Evolutionary conservation across 129 eudicot species (phyloP).

Genomic region (Cynara cardunculus): DNA sequence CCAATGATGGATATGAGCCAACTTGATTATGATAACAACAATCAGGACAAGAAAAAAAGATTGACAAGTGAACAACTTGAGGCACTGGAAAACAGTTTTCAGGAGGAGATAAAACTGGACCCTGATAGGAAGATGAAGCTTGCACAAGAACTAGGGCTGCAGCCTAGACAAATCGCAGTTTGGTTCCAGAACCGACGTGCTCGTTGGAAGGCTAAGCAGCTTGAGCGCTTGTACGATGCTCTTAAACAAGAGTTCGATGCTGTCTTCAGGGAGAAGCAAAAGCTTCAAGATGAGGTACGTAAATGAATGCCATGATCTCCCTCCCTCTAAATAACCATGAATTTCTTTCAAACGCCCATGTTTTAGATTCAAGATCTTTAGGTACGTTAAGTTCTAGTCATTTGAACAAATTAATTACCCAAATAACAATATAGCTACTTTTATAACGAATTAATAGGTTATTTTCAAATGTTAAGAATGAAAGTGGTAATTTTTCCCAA

Average conservation of each 20-base stretch:
- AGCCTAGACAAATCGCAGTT: slow-evolving; percentile 84
- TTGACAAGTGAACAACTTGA: slow-evolving; percentile 72
- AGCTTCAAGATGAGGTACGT: slow-evolving; percentile 74
- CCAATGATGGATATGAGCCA: slow-evolving; percentile 35
- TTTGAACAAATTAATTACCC: too few relatives aligned
- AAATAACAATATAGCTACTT: too few relatives aligned
- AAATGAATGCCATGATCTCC: neutral
- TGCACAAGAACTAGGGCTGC: slow-evolving; percentile 72
- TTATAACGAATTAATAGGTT: neutral
- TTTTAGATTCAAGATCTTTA: neutral
- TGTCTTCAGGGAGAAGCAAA: slow-evolving; percentile 66
- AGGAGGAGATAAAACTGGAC: slow-evolving; percentile 76
- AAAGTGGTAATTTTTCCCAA: too few relatives aligned
- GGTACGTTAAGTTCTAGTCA: neutral
- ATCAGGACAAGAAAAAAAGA: slow-evolving; percentile 58
- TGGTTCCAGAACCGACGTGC: slow-evolving; percentile 93
- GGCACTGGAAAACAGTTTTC: slow-evolving; percentile 65
- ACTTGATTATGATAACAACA: slow-evolving; percentile 22
- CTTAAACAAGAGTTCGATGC: slow-evolving; percentile 63
- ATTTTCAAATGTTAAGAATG: neutral
- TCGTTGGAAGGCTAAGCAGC: slow-evolving; percentile 88
- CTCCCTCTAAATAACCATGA: neutral
- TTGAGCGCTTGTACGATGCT: slow-evolving; percentile 66
- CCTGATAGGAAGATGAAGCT: slow-evolving; percentile 85
- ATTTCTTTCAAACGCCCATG: neutral